Percentiles rank a stretch among this genome's conserved stretches.
Evolutionary conservation across 768 basidiomycete genomes (phyloP).

Genomic region (Coprinopsis cinerea): DNA sequence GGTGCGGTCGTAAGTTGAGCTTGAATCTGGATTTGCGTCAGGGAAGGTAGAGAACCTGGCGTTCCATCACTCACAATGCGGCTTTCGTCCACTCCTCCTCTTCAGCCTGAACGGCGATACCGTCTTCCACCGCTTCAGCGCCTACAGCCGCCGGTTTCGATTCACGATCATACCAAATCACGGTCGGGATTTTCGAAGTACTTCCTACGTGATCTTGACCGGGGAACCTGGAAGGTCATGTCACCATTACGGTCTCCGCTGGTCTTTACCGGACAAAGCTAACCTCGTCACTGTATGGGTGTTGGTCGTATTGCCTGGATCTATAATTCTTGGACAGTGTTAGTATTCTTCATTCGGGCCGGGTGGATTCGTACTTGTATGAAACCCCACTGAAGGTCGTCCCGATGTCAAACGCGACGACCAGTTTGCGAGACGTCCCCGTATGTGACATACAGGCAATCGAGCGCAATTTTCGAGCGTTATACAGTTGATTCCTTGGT

Average conservation of each 20-base stretch:
- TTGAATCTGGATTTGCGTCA: slow-evolving; percentile 15
- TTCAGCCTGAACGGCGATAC: slow-evolving; percentile 12
- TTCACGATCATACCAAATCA: slow-evolving; percentile 11
- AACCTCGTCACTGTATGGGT: slow-evolving; percentile 34
- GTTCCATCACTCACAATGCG: slow-evolving; percentile 6
- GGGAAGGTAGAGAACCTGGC: no score
- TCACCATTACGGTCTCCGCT: slow-evolving; percentile 3
- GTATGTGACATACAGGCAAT: no score
- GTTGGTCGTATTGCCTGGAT: slow-evolving; percentile 22
- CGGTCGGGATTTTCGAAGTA: slow-evolving; percentile 14
- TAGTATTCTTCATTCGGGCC: neutral
- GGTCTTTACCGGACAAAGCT: slow-evolving; percentile 15
- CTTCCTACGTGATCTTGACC: slow-evolving; percentile 14
- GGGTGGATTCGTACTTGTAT: slow-evolving; percentile 9
- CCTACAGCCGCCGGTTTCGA: slow-evolving; percentile 9
- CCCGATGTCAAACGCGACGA: slow-evolving; percentile 14
- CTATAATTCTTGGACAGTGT: slow-evolving; percentile 17
- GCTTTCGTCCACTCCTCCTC: slow-evolving; percentile 12
- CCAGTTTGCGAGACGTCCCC: slow-evolving; percentile 8
- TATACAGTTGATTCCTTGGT: no score
- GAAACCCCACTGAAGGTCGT: slow-evolving; percentile 14
- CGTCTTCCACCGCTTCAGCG: slow-evolving; percentile 13
- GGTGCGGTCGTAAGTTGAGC: slow-evolving; percentile 27
- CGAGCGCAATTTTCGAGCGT: no score
- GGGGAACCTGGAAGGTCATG: slow-evolving; percentile 9